phyloP scores from a whole-genome alignment of 2,329 filamentous ascomycete genomes.

The Colletotrichum horii region DNA sequence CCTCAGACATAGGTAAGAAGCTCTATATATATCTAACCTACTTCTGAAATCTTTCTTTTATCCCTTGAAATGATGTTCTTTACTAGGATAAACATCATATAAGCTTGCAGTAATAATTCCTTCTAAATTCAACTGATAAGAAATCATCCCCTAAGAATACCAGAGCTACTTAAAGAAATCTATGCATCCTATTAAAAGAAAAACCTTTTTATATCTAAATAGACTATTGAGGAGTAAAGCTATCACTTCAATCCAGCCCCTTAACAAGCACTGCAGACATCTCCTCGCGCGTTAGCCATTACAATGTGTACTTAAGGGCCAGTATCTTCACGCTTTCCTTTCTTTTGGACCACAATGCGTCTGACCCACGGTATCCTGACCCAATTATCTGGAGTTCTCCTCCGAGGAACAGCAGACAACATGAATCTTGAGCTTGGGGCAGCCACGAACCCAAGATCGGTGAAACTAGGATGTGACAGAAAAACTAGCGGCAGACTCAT shows the following conservation, averaged over 20 bases:
- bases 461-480: neutral
- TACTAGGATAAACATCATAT: rapidly evolving
- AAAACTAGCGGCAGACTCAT: neutral
- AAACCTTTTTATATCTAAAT: neutral
- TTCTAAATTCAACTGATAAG: rapidly evolving
- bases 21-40: neutral
- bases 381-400: neutral
- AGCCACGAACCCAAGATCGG: neutral
- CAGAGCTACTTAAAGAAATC: neutral
- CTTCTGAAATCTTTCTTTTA: rapidly evolving
- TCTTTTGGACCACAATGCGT: neutral
- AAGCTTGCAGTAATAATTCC: neutral
- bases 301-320: neutral
- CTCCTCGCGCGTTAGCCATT: neutral
- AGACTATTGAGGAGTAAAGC: rapidly evolving
- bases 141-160: rapidly evolving
- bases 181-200: neutral
- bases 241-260: rapidly evolving
- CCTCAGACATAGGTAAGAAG: neutral
- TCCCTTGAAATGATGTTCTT: neutral
- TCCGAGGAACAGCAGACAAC: neutral
- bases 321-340: neutral
- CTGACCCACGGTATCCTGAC: rapidly evolving
- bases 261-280: rapidly evolving
- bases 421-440: neutral